These are phyloP conservation scores for Fragaria nilgerrensis DNA, from an alignment of 306 rosid genomes.

Conservation along the genomic window DNA sequence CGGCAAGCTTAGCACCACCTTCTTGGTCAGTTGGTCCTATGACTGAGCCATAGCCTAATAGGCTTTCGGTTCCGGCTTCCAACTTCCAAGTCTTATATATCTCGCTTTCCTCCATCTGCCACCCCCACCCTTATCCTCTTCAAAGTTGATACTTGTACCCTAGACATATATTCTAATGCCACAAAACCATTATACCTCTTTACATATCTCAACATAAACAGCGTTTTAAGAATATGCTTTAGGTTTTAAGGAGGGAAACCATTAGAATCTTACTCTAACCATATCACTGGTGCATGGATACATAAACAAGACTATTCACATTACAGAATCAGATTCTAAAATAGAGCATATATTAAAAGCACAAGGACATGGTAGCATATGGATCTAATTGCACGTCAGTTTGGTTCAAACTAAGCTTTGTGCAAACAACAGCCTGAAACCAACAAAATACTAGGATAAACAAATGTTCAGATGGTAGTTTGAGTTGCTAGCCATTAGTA, in stretches of 20 bases:
- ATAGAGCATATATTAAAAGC: background rate
- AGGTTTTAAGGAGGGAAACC: background rate
- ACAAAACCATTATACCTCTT: background rate
- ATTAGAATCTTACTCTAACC: background rate
- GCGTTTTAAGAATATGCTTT: background rate
- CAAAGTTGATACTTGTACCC: background rate
- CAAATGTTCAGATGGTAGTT: constrained; percentile 16
- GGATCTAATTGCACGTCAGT: background rate
- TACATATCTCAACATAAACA: background rate
- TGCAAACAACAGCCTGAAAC: background rate
- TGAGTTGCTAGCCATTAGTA: background rate
- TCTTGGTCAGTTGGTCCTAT: background rate
- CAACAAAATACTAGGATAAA: background rate
- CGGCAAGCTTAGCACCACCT: background rate
- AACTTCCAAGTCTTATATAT: background rate
- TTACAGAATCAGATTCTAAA: background rate
- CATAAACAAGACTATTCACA: background rate
- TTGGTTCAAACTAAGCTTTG: background rate
- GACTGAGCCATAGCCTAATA: background rate
- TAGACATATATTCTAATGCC: background rate
- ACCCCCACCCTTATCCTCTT: background rate
- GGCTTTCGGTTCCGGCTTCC: background rate
- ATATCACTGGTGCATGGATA: background rate
- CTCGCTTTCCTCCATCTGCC: background rate
- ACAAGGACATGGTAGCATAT: background rate